Evolutionary conservation across 2,329 filamentous ascomycete species (phyloP).

Genomic region (Parastagonospora nodorum): DNA sequence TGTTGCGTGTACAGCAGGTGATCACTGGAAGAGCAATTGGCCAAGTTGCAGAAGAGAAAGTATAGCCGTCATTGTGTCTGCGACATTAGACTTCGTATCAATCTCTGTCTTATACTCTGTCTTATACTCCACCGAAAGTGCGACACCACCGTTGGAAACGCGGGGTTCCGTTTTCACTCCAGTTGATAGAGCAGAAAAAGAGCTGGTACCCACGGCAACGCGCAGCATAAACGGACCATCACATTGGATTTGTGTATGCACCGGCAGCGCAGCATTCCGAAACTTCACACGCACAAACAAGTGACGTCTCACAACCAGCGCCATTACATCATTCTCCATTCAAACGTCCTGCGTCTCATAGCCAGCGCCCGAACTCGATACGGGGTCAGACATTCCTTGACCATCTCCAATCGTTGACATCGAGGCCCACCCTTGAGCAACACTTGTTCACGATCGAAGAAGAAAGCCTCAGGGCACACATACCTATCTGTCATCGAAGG

Average conservation of each 20-base stretch:
- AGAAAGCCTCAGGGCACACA: constrained; percentile 13
- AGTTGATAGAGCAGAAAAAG: constrained; percentile 1
- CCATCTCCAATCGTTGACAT: constrained; percentile 14
- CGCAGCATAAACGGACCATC: constrained; percentile 11
- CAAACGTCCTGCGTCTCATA: constrained; percentile 35
- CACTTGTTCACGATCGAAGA: constrained; percentile 10
- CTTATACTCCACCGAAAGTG: neutral
- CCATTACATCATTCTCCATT: constrained; percentile 14
- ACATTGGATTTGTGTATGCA: constrained; percentile 13
- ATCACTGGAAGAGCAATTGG: constrained; percentile 14
- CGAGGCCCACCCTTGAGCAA: constrained; percentile 9
- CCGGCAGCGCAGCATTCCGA: constrained; percentile 17
- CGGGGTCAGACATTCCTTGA: constrained; percentile 8
- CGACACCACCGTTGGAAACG: neutral
- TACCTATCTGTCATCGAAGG: constrained; percentile 9
- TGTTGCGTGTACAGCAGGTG: constrained; percentile 9
- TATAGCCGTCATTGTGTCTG: neutral
- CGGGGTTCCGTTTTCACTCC: constrained; percentile 1
- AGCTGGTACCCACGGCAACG: constrained; percentile 12
- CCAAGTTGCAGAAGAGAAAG: constrained; percentile 14
- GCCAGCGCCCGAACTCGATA: constrained; percentile 8
- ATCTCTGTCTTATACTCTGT: neutral
- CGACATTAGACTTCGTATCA: neutral
- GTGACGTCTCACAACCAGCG: constrained; percentile 29
- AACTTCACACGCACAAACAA: constrained; percentile 26